Base-by-base conservation (phyloP, 2,329 filamentous ascomycete species). In the Nothophaeocryptopus gaeumannii region DNA sequence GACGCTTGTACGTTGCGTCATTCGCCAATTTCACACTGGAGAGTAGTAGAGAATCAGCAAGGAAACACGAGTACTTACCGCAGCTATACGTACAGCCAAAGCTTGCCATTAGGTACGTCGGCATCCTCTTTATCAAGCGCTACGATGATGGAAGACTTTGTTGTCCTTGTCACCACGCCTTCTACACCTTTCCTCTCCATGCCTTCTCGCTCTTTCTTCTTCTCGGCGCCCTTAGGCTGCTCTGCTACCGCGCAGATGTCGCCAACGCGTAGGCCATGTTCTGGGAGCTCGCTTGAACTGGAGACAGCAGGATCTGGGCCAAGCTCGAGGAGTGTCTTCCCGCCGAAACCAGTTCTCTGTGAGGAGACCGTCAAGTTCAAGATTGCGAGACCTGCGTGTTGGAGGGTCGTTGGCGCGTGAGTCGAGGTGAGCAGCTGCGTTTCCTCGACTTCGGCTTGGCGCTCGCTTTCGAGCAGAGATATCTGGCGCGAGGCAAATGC, bases 271-370 rank as follows among this genome's bases (percentile, higher is more conserved):
- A 93, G 73, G 20, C 86, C 87, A 73, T 92, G 88, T 65, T 89
- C 85, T 1, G 85, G 84, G 14, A 92, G 72, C 4, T 71, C 64
- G 14, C 65, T 67, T 34, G 48, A 41, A 38, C 66, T 69, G 3
- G 80, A 77, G 2, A 85, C 79, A 0, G 89, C 87, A n/a, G 81
- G 72, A 63, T 96, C 92, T 0, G 82, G 75, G 12, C 73, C 75
- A 5, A 99, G 82, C 68, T 96, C 91, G 3, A 96, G 74, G 1
- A 99, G 86, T 0, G 88, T 89, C 57, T 89, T 88, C n/a, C 93
- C 93, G 12, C 91, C 93, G 33, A 96, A 77, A 0, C 93, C 93
- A 0, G 93, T 99, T 29, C 91, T 85, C 65, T 88, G 87, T 13
- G 86, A 85, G 9, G 79, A 75, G 31, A 95, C 74, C 30, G 81